Conservation (phyloP, 306 rosid species). For the Malus fusca region DNA sequence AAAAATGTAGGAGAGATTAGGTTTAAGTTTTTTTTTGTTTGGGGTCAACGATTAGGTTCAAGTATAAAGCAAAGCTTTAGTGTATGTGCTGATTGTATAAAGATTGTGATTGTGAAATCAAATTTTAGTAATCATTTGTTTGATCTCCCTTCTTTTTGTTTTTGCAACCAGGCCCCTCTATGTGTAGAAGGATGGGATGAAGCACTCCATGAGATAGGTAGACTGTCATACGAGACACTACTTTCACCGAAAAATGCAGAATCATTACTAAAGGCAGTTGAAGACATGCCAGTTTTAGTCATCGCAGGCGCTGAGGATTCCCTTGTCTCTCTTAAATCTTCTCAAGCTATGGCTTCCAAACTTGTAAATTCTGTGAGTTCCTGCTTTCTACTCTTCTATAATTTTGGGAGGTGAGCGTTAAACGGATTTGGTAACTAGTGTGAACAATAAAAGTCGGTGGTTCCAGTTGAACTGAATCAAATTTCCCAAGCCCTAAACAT, state of each 20-base stretch:
- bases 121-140: not conserved
- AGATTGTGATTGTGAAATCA: not conserved
- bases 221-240: slow-evolving; percentile 65
- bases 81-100: not conserved
- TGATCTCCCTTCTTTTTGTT: not conserved
- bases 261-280: slow-evolving; percentile 57
- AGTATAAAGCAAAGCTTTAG: not conserved
- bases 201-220: slow-evolving; percentile 91
- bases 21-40: not conserved
- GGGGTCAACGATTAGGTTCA: not conserved
- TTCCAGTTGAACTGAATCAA: not conserved
- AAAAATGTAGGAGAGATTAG: too few relatives aligned
- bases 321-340: slow-evolving; percentile 66
- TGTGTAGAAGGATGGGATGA: slow-evolving; percentile 93
- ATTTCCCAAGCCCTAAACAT: not conserved
- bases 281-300: slow-evolving; percentile 66
- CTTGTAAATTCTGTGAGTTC: slow-evolving; percentile 68
- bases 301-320: slow-evolving; percentile 74
- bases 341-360: slow-evolving; percentile 82
- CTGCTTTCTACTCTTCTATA: not conserved
- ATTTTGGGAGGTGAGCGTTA: not conserved
- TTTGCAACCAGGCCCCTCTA: slow-evolving; percentile 57
- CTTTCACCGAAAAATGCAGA: slow-evolving; percentile 56
- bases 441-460: not conserved
- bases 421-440: not conserved